Percentiles rank a stretch among this genome's conserved stretches.
phyloP scores from a whole-genome alignment of 2,329 filamentous ascomycete genomes.

The Aaosphaeria pasadenensis region DNA sequence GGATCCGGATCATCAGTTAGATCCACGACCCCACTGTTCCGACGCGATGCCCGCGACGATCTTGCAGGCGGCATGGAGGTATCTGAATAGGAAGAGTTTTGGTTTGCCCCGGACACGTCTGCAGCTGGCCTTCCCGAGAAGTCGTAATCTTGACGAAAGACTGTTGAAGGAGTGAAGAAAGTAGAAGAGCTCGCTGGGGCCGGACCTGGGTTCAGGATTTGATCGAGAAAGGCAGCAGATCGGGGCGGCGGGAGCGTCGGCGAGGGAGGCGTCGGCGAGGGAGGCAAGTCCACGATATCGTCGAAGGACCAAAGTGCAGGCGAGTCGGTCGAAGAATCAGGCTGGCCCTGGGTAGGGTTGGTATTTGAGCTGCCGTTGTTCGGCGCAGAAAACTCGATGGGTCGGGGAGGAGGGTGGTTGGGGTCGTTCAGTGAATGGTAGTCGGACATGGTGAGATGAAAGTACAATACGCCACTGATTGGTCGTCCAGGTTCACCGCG shows the following conservation, averaged over 20 bases:
- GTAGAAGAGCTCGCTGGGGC: no score
- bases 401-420: background rate
- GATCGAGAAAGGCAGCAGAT: constrained; percentile 22
- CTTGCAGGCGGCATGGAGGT: background rate
- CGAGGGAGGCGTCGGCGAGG: constrained; percentile 6
- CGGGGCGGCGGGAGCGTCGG: constrained; percentile 1
- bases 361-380: no score
- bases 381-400: no score
- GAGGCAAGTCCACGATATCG: constrained; percentile 12
- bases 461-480: no score
- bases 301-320: background rate
- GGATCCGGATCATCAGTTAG: constrained; percentile 9
- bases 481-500: no score
- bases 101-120: background rate
- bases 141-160: no score
- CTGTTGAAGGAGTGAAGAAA: no score
- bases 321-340: no score
- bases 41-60: no score
- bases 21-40: no score
- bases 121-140: no score
- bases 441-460: constrained; percentile 16
- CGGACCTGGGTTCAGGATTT: constrained; percentile 19
- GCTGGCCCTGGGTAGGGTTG: no score
- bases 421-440: constrained; percentile 2
- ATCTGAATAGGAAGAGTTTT: background rate